Evolutionary conservation across 1,139 yeast genomes (phyloP).

Genomic region (Nematodospora anomalae): DNA sequence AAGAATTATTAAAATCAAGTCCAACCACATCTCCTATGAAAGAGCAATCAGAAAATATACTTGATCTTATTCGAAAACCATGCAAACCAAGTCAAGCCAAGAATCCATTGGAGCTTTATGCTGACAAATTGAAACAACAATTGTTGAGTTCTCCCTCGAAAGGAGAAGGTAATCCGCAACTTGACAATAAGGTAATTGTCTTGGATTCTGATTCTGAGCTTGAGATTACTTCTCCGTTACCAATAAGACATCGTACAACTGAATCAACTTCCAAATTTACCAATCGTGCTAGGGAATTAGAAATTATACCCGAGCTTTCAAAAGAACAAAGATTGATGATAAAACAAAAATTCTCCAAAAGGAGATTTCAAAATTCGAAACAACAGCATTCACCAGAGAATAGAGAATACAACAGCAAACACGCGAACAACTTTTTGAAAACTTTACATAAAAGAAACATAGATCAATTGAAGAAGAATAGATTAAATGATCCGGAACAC

Average conservation of each 20-base stretch:
- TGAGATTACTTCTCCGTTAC: conserved; percentile 15
- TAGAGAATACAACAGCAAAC: conserved; percentile 5
- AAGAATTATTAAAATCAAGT: conserved; percentile 12
- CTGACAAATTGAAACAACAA: conserved; percentile 30
- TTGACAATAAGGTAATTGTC: conserved; percentile 14
- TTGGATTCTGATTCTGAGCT: conserved; percentile 25
- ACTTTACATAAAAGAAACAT: conserved; percentile 37
- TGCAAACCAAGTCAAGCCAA: conserved; percentile 12
- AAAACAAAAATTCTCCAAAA: conserved; percentile 36
- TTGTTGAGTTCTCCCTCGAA: conserved; percentile 27
- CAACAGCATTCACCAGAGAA: conserved; percentile 6
- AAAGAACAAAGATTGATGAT: conserved; percentile 38
- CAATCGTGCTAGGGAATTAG: conserved; percentile 15
- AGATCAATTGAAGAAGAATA: conserved; percentile 32
- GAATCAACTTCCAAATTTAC: conserved; percentile 12
- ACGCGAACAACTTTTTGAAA: conserved; percentile 20
- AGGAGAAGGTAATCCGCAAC: conserved; percentile 10
- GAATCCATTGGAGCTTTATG: conserved; percentile 40
- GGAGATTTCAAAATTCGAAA: conserved; percentile 12
- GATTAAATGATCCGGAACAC: conserved; percentile 29
- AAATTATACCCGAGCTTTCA: conserved; percentile 32
- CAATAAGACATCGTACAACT: conserved; percentile 7
- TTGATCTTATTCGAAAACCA: conserved; percentile 18
- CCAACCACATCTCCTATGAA: conserved; percentile 36
- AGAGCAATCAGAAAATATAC: conserved; percentile 19